phyloP scores from a whole-genome alignment of 495 filamentous ascomycete species.

The Annulohypoxylon maeteangense region DNA sequence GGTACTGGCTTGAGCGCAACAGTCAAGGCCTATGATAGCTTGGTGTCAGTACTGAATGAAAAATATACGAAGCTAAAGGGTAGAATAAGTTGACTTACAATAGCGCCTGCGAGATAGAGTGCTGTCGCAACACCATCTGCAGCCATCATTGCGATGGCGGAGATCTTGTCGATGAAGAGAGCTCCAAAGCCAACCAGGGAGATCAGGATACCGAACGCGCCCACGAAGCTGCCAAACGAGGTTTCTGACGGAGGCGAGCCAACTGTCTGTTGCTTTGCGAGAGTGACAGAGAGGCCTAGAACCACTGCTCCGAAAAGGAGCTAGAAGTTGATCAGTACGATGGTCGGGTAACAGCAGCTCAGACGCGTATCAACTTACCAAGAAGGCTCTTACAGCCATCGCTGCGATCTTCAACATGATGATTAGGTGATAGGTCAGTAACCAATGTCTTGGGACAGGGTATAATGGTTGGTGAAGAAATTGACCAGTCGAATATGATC shows the following conservation, averaged over 20 bases:
- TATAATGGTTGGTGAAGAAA: background rate
- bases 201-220: conserved; percentile 60
- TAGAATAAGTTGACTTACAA: conserved; percentile 56
- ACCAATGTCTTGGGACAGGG: background rate
- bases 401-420: conserved; percentile 35
- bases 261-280: conserved; percentile 57
- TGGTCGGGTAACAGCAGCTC: background rate
- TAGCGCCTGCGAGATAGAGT: conserved; percentile 62
- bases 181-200: conserved; percentile 52
- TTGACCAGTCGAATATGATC: background rate
- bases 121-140: conserved; percentile 58
- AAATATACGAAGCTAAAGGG: background rate
- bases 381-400: conserved; percentile 22
- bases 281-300: conserved; percentile 58
- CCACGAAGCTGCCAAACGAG: conserved; percentile 37
- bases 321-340: conserved; percentile 43
- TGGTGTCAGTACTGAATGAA: background rate
- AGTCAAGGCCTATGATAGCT: conserved; percentile 56
- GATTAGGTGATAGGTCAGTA: background rate
- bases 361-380: conserved; percentile 23
- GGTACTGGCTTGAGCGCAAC: conserved; percentile 51
- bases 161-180: conserved; percentile 53
- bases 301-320: conserved; percentile 58
- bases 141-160: conserved; percentile 50
- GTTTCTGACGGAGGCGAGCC: conserved; percentile 53